Conservation (phyloP, 306 rosid genomes). For the Canavalia gladiata region DNA sequence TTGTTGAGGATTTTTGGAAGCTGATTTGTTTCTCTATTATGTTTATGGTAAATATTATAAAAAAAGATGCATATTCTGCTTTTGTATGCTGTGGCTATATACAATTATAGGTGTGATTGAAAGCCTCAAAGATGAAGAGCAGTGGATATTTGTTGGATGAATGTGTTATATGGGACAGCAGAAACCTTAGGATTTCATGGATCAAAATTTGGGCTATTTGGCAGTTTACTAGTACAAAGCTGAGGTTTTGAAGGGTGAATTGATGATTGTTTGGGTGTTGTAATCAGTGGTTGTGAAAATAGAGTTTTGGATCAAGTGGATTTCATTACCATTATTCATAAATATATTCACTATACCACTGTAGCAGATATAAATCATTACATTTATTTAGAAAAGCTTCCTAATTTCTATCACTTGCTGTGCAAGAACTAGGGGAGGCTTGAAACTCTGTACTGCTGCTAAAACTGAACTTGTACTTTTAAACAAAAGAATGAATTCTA, state of each 20-base stretch:
- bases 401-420: background rate
- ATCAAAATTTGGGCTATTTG: background rate
- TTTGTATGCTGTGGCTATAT: constrained; percentile 1
- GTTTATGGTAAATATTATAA: constrained; percentile 3
- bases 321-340: constrained; percentile 5
- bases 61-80: constrained; percentile 18
- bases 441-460: constrained; percentile 4
- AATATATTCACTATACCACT: background rate
- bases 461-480: constrained; percentile 29
- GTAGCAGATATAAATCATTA: background rate
- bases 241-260: background rate
- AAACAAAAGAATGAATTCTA: background rate
- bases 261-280: background rate
- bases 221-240: background rate
- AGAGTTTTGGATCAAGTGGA: constrained; percentile 2
- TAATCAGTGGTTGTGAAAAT: background rate
- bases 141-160: background rate
- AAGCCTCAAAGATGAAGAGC: constrained; percentile 23
- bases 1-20: constrained; percentile 14
- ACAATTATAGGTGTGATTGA: background rate
- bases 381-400: background rate
- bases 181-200: background rate
- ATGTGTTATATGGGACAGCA: background rate
- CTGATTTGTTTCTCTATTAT: background rate
- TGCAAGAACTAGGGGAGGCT: constrained; percentile 8